Percentiles rank a stretch among this genome's conserved stretches.
Conservation (phyloP, 345 rosid genomes). For the Litchi chinensis region DNA sequence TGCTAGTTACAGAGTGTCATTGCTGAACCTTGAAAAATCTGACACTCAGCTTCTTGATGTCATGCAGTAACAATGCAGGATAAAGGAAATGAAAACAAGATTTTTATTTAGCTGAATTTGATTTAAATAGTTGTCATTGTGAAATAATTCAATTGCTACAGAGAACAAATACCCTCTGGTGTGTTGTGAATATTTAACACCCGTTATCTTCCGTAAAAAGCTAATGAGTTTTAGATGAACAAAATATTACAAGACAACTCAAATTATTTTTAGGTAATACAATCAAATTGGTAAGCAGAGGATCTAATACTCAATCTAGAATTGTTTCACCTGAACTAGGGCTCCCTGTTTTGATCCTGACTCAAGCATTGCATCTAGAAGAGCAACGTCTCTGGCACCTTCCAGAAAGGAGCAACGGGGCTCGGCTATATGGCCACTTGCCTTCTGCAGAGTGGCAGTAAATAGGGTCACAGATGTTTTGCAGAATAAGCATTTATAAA, state of each 20-base stretch:
- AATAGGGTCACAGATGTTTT: conserved; percentile 10
- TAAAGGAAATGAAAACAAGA: neutral
- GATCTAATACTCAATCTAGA: conserved; percentile 30
- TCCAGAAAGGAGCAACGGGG: conserved; percentile 71
- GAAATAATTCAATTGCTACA: too few relatives aligned
- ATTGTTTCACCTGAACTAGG: conserved; percentile 54
- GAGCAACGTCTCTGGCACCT: conserved; percentile 93
- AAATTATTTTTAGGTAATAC: neutral
- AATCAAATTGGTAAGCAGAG: neutral
- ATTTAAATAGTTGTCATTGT: too few relatives aligned
- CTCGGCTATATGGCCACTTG: conserved; percentile 49
- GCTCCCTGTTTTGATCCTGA: conserved; percentile 74
- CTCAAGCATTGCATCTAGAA: conserved; percentile 92
- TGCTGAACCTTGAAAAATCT: too few relatives aligned
- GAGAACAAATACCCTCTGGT: too few relatives aligned
- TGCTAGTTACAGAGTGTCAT: too few relatives aligned
- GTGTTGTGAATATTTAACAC: neutral
- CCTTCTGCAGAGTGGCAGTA: conserved; percentile 46
- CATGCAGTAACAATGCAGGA: too few relatives aligned
- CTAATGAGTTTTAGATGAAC: neutral
- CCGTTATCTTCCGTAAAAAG: too few relatives aligned
- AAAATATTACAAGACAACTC: neutral
- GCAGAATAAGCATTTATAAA: neutral
- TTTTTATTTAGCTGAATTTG: neutral
- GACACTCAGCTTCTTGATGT: too few relatives aligned